Base-by-base conservation (phyloP, 768 basidiomycete species). In the Suillus weaverae region DNA sequence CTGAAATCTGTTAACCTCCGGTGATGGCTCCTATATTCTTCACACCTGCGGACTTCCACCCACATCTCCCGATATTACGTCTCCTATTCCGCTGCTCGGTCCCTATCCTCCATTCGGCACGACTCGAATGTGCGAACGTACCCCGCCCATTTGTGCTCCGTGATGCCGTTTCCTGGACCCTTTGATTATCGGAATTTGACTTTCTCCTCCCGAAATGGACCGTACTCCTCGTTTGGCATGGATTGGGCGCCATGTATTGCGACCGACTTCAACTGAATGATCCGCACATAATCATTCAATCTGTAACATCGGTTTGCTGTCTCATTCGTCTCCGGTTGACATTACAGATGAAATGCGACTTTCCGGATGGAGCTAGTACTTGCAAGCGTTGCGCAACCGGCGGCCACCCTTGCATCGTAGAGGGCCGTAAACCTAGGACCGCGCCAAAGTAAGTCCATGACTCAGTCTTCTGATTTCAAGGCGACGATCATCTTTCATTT, bases 311-410 rank as follows among this genome's bases (percentile, higher is more conserved):
- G 68, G 66, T 69, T 68, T 67, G 60, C 63, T 48, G 54, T n/a
- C 63, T 62, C 62, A 6, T 63, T 54, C 30, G 36, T 53, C 61
- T 63, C 67, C 68, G 69, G 68, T 50, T 38, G 60, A 66, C 22
- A 39, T 35, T 35, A 65, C 67, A 93, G 90, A 94, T 94, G 92
- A 93, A 89, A 81, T 94, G 92, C 77, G 89, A 88, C 69, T 93
- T 94, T 73, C 89, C 89, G 44, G 81, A 80, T 68, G 81, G 85
- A 65, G 86, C 89, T 62, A 87, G 86, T 71, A 87, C 89, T n/a
- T 94, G 92, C 78, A 88, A 84, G 71, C 85, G 92, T 56, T 94
- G 92, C 76, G 88, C 85, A 69, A 70, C 83, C 33, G 85, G 87
- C 60, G 88, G 89, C 1, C 90, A 92, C 76, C 81, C 86, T 50